Evolutionary conservation across 1,139 yeast species (phyloP).

Genomic region (Meyerozyma athensensis): DNA sequence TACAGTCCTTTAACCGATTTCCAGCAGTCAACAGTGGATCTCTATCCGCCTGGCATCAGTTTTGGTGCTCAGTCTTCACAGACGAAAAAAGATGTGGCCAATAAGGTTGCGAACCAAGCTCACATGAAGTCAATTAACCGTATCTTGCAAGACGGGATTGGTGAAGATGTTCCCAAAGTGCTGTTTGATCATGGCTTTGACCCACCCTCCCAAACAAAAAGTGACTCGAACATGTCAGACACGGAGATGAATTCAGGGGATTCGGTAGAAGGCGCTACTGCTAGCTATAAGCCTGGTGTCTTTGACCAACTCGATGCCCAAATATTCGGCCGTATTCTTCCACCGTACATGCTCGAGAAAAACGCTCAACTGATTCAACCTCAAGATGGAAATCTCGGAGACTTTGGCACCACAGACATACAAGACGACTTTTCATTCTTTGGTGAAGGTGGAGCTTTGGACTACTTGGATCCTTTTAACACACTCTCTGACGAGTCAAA

Average conservation of each 20-base stretch:
- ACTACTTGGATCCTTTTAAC: conserved; percentile 21
- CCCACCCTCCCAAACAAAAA: not conserved
- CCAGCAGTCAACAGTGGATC: not conserved
- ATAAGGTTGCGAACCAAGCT: not conserved
- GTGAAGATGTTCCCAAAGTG: not conserved
- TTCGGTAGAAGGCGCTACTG: conserved; percentile 5
- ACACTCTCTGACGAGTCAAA: conserved; percentile 6
- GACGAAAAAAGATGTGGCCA: not conserved
- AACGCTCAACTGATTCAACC: conserved; percentile 12
- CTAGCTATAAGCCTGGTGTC: conserved; percentile 65
- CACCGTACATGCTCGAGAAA: conserved; percentile 70
- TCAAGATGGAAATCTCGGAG: not conserved
- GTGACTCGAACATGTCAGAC: not conserved
- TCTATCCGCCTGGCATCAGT: not conserved
- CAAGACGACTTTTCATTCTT: not conserved
- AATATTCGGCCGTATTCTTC: conserved; percentile 75
- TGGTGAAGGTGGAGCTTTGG: conserved; percentile 10
- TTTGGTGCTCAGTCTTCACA: not conserved
- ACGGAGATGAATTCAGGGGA: not conserved
- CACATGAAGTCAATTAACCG: conserved; percentile 1
- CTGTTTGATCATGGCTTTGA: not conserved
- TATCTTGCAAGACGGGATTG: not conserved
- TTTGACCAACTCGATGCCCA: conserved; percentile 82
- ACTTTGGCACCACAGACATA: not conserved
- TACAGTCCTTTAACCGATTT: not conserved